Base-by-base conservation (phyloP, 495 filamentous ascomycete genomes). In the Evernia prunastri region DNA sequence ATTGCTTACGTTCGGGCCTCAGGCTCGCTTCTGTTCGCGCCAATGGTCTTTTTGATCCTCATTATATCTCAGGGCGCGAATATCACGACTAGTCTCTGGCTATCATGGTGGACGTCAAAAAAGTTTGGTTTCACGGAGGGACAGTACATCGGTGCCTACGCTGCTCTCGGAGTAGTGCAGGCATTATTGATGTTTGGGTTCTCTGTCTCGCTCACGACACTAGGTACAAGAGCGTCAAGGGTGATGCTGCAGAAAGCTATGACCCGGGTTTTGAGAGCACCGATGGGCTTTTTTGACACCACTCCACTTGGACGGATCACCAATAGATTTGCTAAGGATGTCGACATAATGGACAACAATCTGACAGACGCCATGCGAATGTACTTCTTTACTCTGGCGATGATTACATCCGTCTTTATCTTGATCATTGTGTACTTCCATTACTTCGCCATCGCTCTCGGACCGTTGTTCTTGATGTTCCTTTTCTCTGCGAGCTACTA, bases 261-360 rank as follows among this genome's bases (percentile, higher is more conserved):
- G 77, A 81, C 75, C 15, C 84, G 87, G 51, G 89, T 91, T 1
- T 80, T 98, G 47, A 84, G 92, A 56, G 93, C 94, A 0, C 94
- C 94, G 0, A 96, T 97, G 92, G 87, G 87, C 6, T 97, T 97
- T 79, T 97, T 97, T 78, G 94, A 97, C 68, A 97, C 93, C 0
- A 98, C 94, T 0, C 94, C 94, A 2, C 78, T 97, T 1, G 94
- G 94, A n/a, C 87, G 94, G 31, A 96, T 98, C 72, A 94, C 91
- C 12, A 98, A 97, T 72, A 89, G 94, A 27, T 98, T 98, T 76
- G 93, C 92, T 5, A 91, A 92, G 69, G 94, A 98, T 73, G 87
- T 97, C 54, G 89, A 96, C 69, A 87, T 89, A 39, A 95, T 98
- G 91, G 94, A 98, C 73, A 97, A 96, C 72, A 91, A 84, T 51